A percentile compares a stretch with the other conserved stretches of the same genome.
Conservation (phyloP, 805 yeast genomes). For the Ogataea minuta region DNA sequence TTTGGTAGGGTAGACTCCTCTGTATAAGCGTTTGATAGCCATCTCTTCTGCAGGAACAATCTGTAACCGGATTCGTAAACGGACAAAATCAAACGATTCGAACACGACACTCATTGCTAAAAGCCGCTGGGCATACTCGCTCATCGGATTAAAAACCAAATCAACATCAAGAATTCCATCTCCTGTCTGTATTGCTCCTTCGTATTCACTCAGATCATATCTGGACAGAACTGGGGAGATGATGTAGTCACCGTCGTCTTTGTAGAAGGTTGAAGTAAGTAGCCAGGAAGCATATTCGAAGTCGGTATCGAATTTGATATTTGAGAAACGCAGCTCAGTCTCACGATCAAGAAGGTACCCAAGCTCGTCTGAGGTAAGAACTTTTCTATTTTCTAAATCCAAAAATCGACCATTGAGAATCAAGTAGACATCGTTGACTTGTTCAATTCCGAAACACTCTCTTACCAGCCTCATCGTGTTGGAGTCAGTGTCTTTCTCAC, state of each 20-base stretch:
- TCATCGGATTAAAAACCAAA: slow-evolving; percentile 68
- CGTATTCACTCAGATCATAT: slow-evolving; percentile 9
- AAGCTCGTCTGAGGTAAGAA: neutral
- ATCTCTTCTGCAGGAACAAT: slow-evolving; percentile 47
- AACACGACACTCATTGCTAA: slow-evolving; percentile 41
- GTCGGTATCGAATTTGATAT: slow-evolving; percentile 16
- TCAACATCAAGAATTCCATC: slow-evolving; percentile 46
- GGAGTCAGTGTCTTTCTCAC: neutral
- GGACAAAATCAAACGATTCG: slow-evolving; percentile 48
- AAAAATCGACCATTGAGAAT: slow-evolving; percentile 5
- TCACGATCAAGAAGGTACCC: slow-evolving; percentile 42
- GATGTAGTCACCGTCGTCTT: slow-evolving; percentile 31
- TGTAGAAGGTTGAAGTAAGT: slow-evolving; percentile 24
- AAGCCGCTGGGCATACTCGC: slow-evolving; percentile 64
- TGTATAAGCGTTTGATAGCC: slow-evolving; percentile 59
- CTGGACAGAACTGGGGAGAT: slow-evolving; percentile 23
- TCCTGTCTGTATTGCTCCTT: slow-evolving; percentile 5
- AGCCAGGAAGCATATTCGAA: slow-evolving; percentile 27
- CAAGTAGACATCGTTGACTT: slow-evolving; percentile 4
- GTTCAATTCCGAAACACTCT: slow-evolving; percentile 4
- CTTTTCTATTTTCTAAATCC: neutral
- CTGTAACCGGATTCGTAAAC: slow-evolving; percentile 51
- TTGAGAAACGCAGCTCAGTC: slow-evolving; percentile 40
- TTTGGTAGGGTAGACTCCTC: slow-evolving; percentile 39
- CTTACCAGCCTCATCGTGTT: slow-evolving; percentile 1